Conservation (phyloP, 2,329 filamentous ascomycete species). For the Aspergillus sp. region DNA sequence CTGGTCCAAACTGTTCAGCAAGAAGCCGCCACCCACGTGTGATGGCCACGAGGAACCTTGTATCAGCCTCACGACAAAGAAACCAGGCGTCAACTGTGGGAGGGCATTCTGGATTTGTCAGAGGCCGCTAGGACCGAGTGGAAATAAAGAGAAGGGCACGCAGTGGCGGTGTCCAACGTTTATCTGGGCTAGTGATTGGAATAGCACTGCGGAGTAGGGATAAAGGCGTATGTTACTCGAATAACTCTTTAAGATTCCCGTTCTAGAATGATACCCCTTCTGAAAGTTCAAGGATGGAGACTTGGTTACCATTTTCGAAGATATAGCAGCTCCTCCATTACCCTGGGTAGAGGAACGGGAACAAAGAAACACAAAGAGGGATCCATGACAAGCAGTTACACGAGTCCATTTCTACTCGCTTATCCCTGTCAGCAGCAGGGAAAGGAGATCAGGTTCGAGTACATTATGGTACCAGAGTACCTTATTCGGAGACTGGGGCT, state of each 20-base stretch:
- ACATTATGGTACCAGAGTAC: too few species aligned
- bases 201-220: constrained; percentile 19
- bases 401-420: neutral
- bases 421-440: neutral
- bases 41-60: constrained; percentile 81
- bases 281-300: too few species aligned
- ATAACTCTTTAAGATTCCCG: neutral
- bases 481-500: too few species aligned
- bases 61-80: constrained; percentile 76
- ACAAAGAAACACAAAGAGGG: neutral
- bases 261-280: neutral
- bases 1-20: constrained; percentile 78
- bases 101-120: constrained; percentile 62
- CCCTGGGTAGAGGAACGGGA: too few species aligned
- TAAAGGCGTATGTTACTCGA: neutral
- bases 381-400: too few species aligned
- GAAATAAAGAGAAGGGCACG: constrained; percentile 73
- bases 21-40: constrained; percentile 67
- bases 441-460: neutral
- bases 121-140: constrained; percentile 77
- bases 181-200: constrained; percentile 62
- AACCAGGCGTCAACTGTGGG: constrained; percentile 73
- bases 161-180: constrained; percentile 87
- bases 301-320: too few species aligned
- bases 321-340: too few species aligned